These are phyloP conservation scores for Pouteria campechiana DNA, from an alignment of 179 eudicot species.

Conservation along the genomic window DNA sequence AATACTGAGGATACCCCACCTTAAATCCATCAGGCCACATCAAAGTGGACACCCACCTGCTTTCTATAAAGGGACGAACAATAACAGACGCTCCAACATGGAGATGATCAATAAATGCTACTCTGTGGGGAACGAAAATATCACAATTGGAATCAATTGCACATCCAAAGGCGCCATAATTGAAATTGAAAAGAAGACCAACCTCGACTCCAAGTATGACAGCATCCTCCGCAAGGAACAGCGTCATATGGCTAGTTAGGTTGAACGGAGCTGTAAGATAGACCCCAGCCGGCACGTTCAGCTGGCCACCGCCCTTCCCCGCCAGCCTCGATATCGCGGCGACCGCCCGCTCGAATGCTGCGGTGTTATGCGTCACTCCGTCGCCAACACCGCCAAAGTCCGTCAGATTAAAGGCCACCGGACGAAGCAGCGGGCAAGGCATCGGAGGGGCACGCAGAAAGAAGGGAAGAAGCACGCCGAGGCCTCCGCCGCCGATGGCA, in stretches of 20 bases:
- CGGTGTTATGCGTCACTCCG: constrained; percentile 2
- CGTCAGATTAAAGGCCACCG: too few species aligned
- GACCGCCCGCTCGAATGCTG: constrained; percentile 2
- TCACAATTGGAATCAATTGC: too few species aligned
- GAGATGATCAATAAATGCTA: too few species aligned
- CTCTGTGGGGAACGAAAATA: too few species aligned
- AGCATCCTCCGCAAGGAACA: constrained; percentile 5
- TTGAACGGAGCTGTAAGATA: constrained; percentile 5
- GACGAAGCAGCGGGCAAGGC: too few species aligned
- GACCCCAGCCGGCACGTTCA: not conserved
- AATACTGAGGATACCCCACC: too few species aligned
- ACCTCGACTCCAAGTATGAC: constrained; percentile 3
- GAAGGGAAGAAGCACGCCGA: constrained; percentile 27
- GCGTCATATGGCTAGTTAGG: constrained; percentile 8
- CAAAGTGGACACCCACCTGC: too few species aligned
- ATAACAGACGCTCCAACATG: too few species aligned
- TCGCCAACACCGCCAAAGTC: constrained; percentile 9
- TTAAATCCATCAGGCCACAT: too few species aligned
- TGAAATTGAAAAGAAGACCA: not conserved
- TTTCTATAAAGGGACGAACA: too few species aligned
- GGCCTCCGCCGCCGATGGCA: constrained; percentile 21
- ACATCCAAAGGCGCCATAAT: too few species aligned
- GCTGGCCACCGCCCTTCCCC: constrained; percentile 3
- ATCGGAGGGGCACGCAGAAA: too few species aligned
- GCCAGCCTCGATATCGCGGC: not conserved